Evolutionary conservation across 495 filamentous ascomycete species (phyloP), one percentile per base, ranked within the genome.

Genomic region (Podospora didyma): DNA sequence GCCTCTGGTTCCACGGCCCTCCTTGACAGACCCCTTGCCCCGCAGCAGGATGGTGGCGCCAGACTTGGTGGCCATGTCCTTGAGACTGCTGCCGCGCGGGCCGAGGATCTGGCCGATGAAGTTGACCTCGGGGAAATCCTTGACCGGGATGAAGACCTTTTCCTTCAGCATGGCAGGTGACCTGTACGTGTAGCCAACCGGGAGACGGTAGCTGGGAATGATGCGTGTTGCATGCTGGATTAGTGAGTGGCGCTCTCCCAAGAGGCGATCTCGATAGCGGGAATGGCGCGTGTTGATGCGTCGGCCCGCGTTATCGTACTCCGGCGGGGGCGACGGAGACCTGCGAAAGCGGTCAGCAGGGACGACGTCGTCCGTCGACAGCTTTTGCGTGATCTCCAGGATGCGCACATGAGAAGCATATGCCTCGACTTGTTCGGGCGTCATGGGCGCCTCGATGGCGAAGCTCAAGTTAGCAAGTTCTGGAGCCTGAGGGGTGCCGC

Each of bases 41-140:
- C 92, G 89, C 62, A 96, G 96, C 56, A 90, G 90, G 75, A 96
- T 96, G 68, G 95, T 96, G 64, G 92, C 92, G 35, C 84, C 82
- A 42, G 92, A 96, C 75, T 96, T 88, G 62, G 86, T 83, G 68
- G 96, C 90, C 92, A 96, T 96, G 73, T 94, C 95, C 76, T 95
- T 95, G 60, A 96, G 74, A 60, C 92, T 96, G 69, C 95, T 95
- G 66, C 92, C 92, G 87, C 92, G 91, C 77, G 92, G 92, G 72
- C 92, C 92, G 82, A 96, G 96, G 67, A 96, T 88, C 83, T 96
- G 84, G 75, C 92, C 92, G 86, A 96, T 96, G 88, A 96, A 96
- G 89, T 96, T 97, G 88, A 96, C 95, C 75, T 96, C 91, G 79
- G 92, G 92, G 78, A 96, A 97, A 76, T 97, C 92, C 84, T 96